Evolutionary conservation across 208 protist genomes (phyloP).

Genomic region (Leishmania tarentolae): DNA sequence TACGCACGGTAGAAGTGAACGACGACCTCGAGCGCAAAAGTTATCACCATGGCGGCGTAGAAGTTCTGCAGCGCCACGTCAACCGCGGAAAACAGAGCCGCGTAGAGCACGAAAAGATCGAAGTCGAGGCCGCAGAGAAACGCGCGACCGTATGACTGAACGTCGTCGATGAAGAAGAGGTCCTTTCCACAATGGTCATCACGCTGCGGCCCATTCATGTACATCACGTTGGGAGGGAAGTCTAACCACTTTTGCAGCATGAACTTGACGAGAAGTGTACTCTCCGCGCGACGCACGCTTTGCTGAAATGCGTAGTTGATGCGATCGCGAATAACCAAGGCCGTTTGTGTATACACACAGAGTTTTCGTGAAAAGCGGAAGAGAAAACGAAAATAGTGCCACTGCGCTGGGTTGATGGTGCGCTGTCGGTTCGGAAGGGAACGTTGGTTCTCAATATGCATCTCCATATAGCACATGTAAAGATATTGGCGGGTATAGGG

Average conservation of each 20-base stretch:
- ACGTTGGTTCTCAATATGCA: slow-evolving; percentile 55
- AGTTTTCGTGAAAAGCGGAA: slow-evolving; percentile 48
- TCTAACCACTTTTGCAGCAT: slow-evolving; percentile 65
- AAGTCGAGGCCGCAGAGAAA: slow-evolving; percentile 80
- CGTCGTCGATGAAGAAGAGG: slow-evolving; percentile 85
- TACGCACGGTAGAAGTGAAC: slow-evolving; percentile 51
- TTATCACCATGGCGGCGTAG: slow-evolving; percentile 61
- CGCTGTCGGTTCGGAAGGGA: slow-evolving; percentile 34
- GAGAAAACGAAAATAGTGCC: slow-evolving; percentile 71
- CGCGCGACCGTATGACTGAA: slow-evolving; percentile 55
- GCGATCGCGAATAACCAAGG: slow-evolving; percentile 71
- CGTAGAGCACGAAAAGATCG: slow-evolving; percentile 75
- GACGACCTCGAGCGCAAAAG: slow-evolving; percentile 63
- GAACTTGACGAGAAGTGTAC: slow-evolving; percentile 70
- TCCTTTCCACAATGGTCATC: slow-evolving; percentile 69
- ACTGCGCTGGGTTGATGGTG: slow-evolving; percentile 36
- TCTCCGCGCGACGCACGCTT: slow-evolving; percentile 66
- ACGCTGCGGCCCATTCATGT: slow-evolving; percentile 80
- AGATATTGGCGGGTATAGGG: slow-evolving; percentile 81
- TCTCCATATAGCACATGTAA: slow-evolving; percentile 72
- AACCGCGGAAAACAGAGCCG: slow-evolving; percentile 67
- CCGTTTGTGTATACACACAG: slow-evolving; percentile 49
- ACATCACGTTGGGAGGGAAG: slow-evolving; percentile 81
- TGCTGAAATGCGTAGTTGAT: slow-evolving; percentile 79
- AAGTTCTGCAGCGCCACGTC: slow-evolving; percentile 71